These are phyloP conservation scores for Anthracocystis walkeri DNA, from an alignment of 1,284 basidiomycete genomes.

Conservation along the genomic window DNA sequence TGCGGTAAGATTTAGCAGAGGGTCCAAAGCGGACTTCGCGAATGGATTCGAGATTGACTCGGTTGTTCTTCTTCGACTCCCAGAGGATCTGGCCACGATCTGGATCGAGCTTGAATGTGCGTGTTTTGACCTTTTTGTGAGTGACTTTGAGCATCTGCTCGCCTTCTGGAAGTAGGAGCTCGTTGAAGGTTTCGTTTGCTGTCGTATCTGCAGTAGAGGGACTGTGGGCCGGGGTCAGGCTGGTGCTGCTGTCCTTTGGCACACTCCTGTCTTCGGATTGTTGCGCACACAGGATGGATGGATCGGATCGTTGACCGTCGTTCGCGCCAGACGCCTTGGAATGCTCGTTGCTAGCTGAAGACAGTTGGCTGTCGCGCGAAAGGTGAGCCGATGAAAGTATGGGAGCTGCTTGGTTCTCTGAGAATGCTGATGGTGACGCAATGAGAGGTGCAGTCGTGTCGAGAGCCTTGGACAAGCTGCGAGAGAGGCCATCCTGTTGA, in stretches of 20 bases:
- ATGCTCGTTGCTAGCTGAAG: not conserved
- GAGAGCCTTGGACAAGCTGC: constrained; percentile 16
- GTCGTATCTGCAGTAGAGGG: not conserved
- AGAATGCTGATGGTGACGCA: constrained; percentile 15
- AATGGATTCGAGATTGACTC: constrained; percentile 89
- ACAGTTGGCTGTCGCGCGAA: not conserved
- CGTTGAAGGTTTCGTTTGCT: not conserved
- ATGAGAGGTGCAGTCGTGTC: constrained; percentile 9
- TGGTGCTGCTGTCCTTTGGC: not conserved
- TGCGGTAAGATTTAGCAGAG: constrained; percentile 81
- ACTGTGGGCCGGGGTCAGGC: not conserved
- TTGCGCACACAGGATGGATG: not conserved
- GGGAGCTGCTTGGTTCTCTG: not conserved
- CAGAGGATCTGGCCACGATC: constrained; percentile 85
- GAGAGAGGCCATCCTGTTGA: constrained; percentile 4
- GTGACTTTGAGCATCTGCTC: constrained; percentile 85
- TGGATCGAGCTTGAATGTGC: constrained; percentile 80
- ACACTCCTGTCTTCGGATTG: not conserved
- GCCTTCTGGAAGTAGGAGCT: constrained; percentile 50
- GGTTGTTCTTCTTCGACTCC: constrained; percentile 79
- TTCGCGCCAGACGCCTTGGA: not conserved
- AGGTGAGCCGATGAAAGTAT: not conserved
- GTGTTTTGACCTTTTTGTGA: constrained; percentile 81
- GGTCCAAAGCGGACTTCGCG: constrained; percentile 87
- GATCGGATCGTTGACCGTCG: not conserved